Percentiles rank a stretch among this genome's conserved stretches.
These are phyloP conservation scores for Trichoderma parareesei DNA, from an alignment of 495 filamentous ascomycete species.

Conservation along the genomic window DNA sequence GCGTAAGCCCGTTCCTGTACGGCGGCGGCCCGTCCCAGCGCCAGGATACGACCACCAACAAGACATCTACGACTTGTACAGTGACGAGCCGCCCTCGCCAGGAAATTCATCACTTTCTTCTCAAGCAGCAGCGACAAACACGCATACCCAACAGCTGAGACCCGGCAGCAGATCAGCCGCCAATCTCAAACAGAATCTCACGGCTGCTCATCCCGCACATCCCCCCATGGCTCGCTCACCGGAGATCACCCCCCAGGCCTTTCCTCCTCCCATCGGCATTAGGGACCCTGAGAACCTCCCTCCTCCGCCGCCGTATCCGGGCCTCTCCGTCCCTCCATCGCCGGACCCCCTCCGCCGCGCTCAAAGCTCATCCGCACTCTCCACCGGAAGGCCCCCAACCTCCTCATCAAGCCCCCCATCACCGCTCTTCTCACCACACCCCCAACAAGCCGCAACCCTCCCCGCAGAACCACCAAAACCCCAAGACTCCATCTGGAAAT, in stretches of 20 bases:
- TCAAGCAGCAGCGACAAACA: neutral
- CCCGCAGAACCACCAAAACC: neutral
- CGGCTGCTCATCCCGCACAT: neutral
- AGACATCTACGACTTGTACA: neutral
- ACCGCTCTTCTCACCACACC: neutral
- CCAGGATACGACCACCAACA: neutral
- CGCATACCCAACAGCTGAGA: neutral
- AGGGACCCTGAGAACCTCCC: neutral
- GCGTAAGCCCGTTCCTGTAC: conserved; percentile 4
- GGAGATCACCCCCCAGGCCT: neutral
- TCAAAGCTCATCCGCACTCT: conserved; percentile 4
- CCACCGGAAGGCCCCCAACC: neutral
- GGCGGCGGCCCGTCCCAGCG: conserved; percentile 8
- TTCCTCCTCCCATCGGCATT: neutral
- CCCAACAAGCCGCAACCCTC: neutral
- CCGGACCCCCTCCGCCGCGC: neutral
- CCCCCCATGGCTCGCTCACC: neutral
- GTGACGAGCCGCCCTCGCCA: neutral
- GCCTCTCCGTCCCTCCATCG: neutral
- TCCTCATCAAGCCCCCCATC: neutral
- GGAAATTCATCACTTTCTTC: neutral
- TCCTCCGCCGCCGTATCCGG: conserved; percentile 4
- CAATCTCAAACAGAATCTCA: neutral
- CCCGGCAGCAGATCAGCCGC: neutral
- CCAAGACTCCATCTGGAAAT: conserved; percentile 27